A percentile compares a stretch with the other conserved stretches of the same genome.
phyloP scores from a whole-genome alignment of 106 monocot species.

The Allium sativum region DNA sequence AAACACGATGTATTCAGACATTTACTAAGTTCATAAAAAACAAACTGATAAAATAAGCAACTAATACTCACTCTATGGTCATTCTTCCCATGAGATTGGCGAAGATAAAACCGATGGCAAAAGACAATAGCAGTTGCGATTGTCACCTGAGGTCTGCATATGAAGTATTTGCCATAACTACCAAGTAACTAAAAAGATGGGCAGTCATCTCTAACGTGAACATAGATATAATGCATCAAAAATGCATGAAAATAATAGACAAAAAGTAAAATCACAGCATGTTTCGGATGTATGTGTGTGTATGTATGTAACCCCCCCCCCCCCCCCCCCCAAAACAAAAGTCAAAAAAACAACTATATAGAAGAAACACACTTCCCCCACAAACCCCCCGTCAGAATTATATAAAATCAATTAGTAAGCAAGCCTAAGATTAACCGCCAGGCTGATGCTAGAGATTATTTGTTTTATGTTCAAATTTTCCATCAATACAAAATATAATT shows the following conservation, averaged over 20 bases:
- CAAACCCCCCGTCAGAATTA: not conserved
- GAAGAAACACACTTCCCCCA: no score
- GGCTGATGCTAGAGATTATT: no score
- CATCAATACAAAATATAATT: no score
- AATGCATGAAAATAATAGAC: not conserved
- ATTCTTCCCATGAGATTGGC: conserved; percentile 69
- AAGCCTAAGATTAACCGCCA: no score
- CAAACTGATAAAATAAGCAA: conserved; percentile 9
- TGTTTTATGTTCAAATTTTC: no score
- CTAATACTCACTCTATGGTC: conserved; percentile 48
- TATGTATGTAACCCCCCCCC: no score
- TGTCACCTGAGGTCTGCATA: conserved; percentile 57
- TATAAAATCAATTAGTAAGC: no score
- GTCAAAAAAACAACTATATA: not conserved
- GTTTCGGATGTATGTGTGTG: no score
- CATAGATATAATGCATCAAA: not conserved
- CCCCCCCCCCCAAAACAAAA: not conserved
- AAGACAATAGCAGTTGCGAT: conserved; percentile 65
- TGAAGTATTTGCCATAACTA: conserved; percentile 12
- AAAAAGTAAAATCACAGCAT: not conserved
- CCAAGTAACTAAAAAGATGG: not conserved
- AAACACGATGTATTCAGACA: no score
- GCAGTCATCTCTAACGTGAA: not conserved
- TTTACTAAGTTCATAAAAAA: not conserved
- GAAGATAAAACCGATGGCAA: conserved; percentile 73